Conservation (phyloP, 352 stramenopile genomes). For the Elongisporangium senticosum region DNA sequence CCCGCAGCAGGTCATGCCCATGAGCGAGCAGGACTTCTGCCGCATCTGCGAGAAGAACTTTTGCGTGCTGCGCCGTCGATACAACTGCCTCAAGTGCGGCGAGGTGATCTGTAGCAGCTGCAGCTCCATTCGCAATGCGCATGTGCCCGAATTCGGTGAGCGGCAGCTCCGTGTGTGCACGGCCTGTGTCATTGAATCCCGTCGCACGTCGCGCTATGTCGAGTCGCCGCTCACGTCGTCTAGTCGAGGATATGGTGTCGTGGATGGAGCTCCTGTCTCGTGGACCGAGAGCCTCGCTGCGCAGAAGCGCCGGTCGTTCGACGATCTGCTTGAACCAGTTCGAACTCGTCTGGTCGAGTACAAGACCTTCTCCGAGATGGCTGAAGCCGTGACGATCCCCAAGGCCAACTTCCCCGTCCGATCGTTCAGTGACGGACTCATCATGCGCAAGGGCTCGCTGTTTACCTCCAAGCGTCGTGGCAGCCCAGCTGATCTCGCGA, state of each 20-base stretch:
- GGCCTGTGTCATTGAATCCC: slow-evolving; percentile 64
- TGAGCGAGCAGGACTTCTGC: slow-evolving; percentile 69
- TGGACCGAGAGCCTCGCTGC: slow-evolving; percentile 3
- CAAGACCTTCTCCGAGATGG: slow-evolving; percentile 64
- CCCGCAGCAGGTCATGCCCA: slow-evolving; percentile 66
- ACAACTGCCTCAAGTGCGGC: slow-evolving; percentile 84
- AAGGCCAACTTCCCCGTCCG: slow-evolving; percentile 60
- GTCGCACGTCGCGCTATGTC: slow-evolving; percentile 40
- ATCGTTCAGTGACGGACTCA: slow-evolving; percentile 74
- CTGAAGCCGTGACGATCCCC: slow-evolving; percentile 30
- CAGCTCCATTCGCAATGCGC: slow-evolving; percentile 51
- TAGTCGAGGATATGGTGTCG: slow-evolving; percentile 4
- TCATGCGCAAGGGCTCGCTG: slow-evolving; percentile 58
- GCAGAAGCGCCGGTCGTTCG: slow-evolving; percentile 55
- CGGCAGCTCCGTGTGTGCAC: slow-evolving; percentile 77
- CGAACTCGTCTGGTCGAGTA: slow-evolving; percentile 75
- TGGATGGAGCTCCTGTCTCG: neutral
- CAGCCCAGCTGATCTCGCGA: slow-evolving; percentile 63
- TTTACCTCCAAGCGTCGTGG: slow-evolving; percentile 61
- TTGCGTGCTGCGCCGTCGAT: slow-evolving; percentile 56
- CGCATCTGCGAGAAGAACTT: slow-evolving; percentile 75
- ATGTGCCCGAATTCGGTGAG: slow-evolving; percentile 67
- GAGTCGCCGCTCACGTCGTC: slow-evolving; percentile 9
- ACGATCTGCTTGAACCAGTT: slow-evolving; percentile 69
- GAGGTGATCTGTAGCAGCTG: slow-evolving; percentile 78